Base-by-base conservation (phyloP, 2,329 filamentous ascomycete genomes). In the Ascochyta fabae region DNA sequence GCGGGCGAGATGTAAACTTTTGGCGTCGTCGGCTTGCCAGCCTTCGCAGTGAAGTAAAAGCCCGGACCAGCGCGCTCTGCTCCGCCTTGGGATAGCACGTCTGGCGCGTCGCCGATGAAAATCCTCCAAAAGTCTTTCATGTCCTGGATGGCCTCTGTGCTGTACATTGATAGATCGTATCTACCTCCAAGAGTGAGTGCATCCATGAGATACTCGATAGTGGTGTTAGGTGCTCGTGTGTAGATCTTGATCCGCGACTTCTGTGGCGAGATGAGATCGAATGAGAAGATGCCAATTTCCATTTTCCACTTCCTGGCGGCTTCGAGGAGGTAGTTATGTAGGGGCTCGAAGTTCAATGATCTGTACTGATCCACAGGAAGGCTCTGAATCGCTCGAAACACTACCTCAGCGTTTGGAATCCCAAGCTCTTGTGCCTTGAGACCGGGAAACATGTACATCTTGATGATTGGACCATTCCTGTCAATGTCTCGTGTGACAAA, bases 401-500 rank as follows among this genome's bases (percentile, higher is more conserved):
- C 54, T 22, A 60, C 50, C 6, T 60, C 54, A 1, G 50, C 38
- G 23, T 60, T 60, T 5, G 54, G 48, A 3, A 57, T 39, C 13
- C 47, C 50, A 13, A 58, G 45, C 26, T 60, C 49, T 26, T 60
- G 47, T 10, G 45, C 58, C 42, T 46, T 44, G n/a, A 60, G 16
- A 3, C 53, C 54, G n/a, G 50, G 53, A 46, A 54, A 60, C 13
- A 58, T 55, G 26, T 58, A 58, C 41, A 48, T 31, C 39, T 60
- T 60, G 26, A 60, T 45, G 15, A 60, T 60, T 4, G 58, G 58
- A 12, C 52, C 48, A 10, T 29, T 54, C 12, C 44, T 44, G 23
- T 56, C 53, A 13, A 60, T 46, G 22, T 58, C 54, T 13, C 58
- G 46, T 23, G 53, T 60, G n/a, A 60, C 53, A 15, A 60, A 60